Conservation (phyloP, 1,284 basidiomycete genomes). For the Ceratobasidium theobromae region DNA sequence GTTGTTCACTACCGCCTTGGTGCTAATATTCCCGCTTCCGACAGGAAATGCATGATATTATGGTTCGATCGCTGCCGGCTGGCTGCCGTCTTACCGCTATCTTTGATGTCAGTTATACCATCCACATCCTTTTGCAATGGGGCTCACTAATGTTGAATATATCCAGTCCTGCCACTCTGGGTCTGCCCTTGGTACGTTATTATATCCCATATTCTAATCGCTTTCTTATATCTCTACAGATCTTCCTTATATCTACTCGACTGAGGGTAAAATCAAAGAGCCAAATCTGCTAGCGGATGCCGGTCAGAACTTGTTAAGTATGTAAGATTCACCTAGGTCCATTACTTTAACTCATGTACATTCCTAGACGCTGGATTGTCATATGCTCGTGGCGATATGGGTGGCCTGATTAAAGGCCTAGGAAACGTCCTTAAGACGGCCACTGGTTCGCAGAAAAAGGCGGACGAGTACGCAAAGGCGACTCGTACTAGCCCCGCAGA, state of each 20-base stretch:
- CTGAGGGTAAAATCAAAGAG: constrained; percentile 91
- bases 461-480: constrained; percentile 57
- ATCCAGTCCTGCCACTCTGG: constrained; percentile 69
- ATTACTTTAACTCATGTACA: neutral
- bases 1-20: neutral
- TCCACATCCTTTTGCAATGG: no score
- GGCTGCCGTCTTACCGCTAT: constrained; percentile 76
- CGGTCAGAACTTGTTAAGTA: constrained; percentile 66
- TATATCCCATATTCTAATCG: neutral
- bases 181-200: constrained; percentile 57
- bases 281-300: constrained; percentile 80
- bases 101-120: constrained; percentile 38
- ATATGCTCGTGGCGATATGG: constrained; percentile 75
- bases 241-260: constrained; percentile 75
- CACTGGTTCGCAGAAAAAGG: constrained; percentile 51
- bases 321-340: neutral
- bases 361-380: constrained; percentile 57
- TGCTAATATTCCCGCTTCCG: constrained; percentile 18
- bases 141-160: no score
- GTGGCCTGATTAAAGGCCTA: constrained; percentile 60
- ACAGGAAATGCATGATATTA: constrained; percentile 61
- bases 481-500: constrained; percentile 81
- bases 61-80: constrained; percentile 70
- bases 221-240: constrained; percentile 49
- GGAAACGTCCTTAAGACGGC: constrained; percentile 46